Evolutionary conservation across 768 basidiomycete species (phyloP).

Genomic region (Cubamyces lactineus): DNA sequence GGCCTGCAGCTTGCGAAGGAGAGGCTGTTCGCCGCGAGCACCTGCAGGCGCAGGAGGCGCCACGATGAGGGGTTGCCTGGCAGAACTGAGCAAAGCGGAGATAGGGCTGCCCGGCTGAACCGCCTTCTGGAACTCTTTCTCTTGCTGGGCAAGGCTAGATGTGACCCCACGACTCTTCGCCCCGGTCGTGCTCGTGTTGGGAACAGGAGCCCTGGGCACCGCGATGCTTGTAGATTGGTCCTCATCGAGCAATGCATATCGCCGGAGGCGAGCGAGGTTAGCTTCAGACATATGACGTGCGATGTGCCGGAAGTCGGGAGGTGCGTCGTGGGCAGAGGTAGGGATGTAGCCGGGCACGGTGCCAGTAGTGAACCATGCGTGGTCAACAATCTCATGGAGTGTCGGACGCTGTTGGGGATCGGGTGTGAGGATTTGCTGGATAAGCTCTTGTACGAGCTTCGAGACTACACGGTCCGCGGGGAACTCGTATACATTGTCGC

Average conservation of each 20-base stretch:
- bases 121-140: slow-evolving; percentile 96
- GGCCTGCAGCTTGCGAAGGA: slow-evolving; percentile 61
- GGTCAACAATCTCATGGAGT: slow-evolving; percentile 81
- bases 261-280: slow-evolving; percentile 73
- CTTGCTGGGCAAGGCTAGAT: slow-evolving; percentile 77
- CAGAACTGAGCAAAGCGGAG: slow-evolving; percentile 86
- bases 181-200: slow-evolving; percentile 16
- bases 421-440: slow-evolving; percentile 83
- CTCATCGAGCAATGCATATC: slow-evolving; percentile 64
- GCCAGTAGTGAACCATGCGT: slow-evolving; percentile 82
- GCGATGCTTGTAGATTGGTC: slow-evolving; percentile 53
- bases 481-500: slow-evolving; percentile 92
- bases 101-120: slow-evolving; percentile 96
- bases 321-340: slow-evolving; percentile 69
- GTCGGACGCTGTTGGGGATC: slow-evolving; percentile 83
- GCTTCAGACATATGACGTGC: slow-evolving; percentile 58
- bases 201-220: slow-evolving; percentile 41
- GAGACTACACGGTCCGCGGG: slow-evolving; percentile 78
- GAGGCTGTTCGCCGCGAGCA: slow-evolving; percentile 42
- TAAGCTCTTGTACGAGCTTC: slow-evolving; percentile 70
- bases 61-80: slow-evolving; percentile 84
- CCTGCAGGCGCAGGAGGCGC: slow-evolving; percentile 38
- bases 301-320: slow-evolving; percentile 78
- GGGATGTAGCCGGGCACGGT: slow-evolving; percentile 84
- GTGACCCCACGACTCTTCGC: slow-evolving; percentile 46